Base-by-base conservation (phyloP, 176 grass and related monocot species). In the Elymus sibiricus region DNA sequence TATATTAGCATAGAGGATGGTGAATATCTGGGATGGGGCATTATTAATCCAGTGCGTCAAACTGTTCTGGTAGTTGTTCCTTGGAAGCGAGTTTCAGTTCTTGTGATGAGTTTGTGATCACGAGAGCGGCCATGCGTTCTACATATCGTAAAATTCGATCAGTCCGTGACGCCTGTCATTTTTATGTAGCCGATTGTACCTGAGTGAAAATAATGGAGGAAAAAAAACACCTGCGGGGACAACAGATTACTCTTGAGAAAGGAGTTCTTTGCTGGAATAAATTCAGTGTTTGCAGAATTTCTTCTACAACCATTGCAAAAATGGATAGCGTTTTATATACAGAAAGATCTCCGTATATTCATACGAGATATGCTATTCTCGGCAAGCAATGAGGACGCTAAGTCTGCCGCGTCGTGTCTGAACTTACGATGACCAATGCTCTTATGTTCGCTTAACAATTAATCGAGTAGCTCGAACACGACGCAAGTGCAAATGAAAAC, bases 11-110 rank as follows among this genome's bases (percentile, higher is more conserved):
- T 37, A 77, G 75, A 37, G 35, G 68, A 70, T 1, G 22, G 59
- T 49, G 83, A 38, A 85, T 85, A 70, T 82, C 46, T 38, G 6
- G 26, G 49, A 85, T 44, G 12, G 40, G 66, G 64, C 31, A 85
- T 81, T 61, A 67, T 81, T 46, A 65, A 69, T 81, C 34, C 14
- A 12, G 1, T 4, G 17, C 64, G n/a, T 74, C 14, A 27, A 19
- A 21, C 16, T 62, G n/a, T 68, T 21, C 10, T 70, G 35, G n/a
- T 47, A 17, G 24, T 81, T 81, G 34, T 81, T 68, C 35, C 83
- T 85, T 81, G 70, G 70, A 90, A 86, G 49, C 1, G 22, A 77
- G 29, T 29, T 56, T 82, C 49, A 21, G 1, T 35, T 28, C 70
- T 61, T 46, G 49, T 16, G 9, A 78, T 35, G 5, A 5, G 40